Evolutionary conservation across 129 eudicot species (phyloP), one percentile per base, ranked within the genome.

Genomic region (Lactuca saligna): DNA sequence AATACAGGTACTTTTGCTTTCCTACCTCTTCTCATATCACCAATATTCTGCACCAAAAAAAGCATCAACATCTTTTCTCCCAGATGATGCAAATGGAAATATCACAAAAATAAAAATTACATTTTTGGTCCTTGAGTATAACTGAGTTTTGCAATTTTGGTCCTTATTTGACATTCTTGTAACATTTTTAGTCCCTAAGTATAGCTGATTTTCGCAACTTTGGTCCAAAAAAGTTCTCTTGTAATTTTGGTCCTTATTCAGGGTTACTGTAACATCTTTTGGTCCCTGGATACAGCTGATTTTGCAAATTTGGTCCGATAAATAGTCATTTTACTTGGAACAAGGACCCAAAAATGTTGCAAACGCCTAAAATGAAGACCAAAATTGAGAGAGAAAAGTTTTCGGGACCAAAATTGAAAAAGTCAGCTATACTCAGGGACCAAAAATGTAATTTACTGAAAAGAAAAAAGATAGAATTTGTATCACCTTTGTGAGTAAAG

Each of bases 1-100:
- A 89, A 93, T 51, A 89, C 76, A 8, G 99, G 99, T 49, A 89
- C 85, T 77, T 89, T 82, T 38, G 97, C 86, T 83, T 86, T 87
- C 33, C 87, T 80, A 29, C 79, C 73, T 61, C 81, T 83, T 79
- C 91, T 87, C 49, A 93, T 82, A 75, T 93, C 99, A 80, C 79
- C 62, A 44, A 93, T 83, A 80, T 93, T 93, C 98, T 93, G 87
- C 72, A 69, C 66, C 20, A 65, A 17, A 35, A 38, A 11, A 25
- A 2, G 14, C 7, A 57, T 50, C 25, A 14, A 17, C 13, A 17
- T 25, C 13, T 38, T 37, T 62, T 72, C 2, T 61, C 62, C 25
- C n/a, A 13, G 48, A 12, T 20, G 35, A 58, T 60, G 50, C 17
- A 65, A 32, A 33, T 46, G 67, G 5, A 46, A 46, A 51, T 69